Evolutionary conservation across 306 rosid genomes (phyloP), one percentile per base, ranked within the genome.

Genomic region (Carpinus viminea): DNA sequence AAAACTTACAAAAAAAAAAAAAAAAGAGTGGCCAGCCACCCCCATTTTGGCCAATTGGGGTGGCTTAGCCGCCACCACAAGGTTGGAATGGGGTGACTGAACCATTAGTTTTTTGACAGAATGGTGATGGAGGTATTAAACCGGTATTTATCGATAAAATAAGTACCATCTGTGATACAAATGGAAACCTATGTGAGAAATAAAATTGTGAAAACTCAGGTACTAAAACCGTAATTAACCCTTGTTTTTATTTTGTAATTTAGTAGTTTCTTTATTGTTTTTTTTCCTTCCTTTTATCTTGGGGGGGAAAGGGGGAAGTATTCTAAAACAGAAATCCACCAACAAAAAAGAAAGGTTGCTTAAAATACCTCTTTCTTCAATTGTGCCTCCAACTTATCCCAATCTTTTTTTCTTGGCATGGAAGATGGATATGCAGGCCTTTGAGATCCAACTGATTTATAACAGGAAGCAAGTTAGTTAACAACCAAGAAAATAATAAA

Each of bases 381-480:
- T 84, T 88, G 64, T 18, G 93, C 97, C 79, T 87, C 99, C 54
- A 95, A 83, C 86, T 91, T 93, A 80, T 95, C 98, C 99, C 99
- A 95, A 82, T 92, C 93, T 50, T 74, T 86, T 72, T 59, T 77
- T 20, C 74, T 89, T 21, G 93, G 85, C 79, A 90, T 95, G 28
- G 98, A 95, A 77, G 98, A 92, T 6, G 98, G 98, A 83, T 95
- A 95, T 46, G 90, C 46, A 34, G 88, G 96, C 74, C 90, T 85
- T 65, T 76, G 85, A 56, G 71, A 70, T 84, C 24, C 91, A 76
- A 79, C 98, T 93, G 82, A 70, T 45, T 75, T 79, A 78, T 34
- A 47, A 26, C 16, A 79, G 26, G 38, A 18, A 84, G 55, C 24
- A 59, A 81, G 48, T 75, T 68, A 38, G 31, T 52, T 50, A 11